These are phyloP conservation scores for Ustilago crameri DNA, from an alignment of 1,284 basidiomycete genomes.

Conservation along the genomic window DNA sequence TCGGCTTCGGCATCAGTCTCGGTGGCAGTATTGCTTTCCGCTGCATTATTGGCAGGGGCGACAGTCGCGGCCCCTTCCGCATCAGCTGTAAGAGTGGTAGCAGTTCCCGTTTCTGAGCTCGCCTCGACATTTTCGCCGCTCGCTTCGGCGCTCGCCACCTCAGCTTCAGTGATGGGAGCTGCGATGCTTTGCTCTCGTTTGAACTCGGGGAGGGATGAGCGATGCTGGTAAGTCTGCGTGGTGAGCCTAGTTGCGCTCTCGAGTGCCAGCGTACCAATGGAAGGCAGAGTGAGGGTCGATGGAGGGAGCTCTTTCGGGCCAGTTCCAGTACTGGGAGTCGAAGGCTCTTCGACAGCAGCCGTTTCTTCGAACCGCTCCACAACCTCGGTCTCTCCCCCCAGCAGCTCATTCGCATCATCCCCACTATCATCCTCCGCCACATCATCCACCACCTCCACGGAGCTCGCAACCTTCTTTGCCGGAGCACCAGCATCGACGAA, in stretches of 20 bases:
- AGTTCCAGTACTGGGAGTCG: too few relatives aligned
- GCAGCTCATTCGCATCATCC: neutral
- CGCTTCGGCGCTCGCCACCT: neutral
- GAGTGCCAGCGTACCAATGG: conserved; percentile 9
- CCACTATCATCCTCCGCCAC: neutral
- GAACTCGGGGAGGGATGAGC: neutral
- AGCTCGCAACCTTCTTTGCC: neutral
- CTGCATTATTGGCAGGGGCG: neutral
- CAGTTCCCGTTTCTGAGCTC: neutral
- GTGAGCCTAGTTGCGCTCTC: conserved; percentile 22
- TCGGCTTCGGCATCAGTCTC: conserved; percentile 2
- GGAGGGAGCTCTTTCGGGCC: conserved; percentile 13
- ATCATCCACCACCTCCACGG: neutral
- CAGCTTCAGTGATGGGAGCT: neutral
- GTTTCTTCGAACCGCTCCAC: conserved; percentile 3
- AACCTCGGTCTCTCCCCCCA: neutral
- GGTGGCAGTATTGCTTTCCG: neutral
- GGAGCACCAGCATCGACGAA: conserved; percentile 4
- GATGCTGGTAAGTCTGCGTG: conserved; percentile 22
- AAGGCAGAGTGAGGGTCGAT: conserved; percentile 7
- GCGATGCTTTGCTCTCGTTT: neutral
- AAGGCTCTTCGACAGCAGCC: neutral
- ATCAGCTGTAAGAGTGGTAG: neutral
- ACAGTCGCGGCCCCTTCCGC: neutral
- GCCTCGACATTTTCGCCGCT: neutral